These are phyloP conservation scores for Phaseolus lunatus DNA, from an alignment of 306 rosid species.

Conservation along the genomic window DNA sequence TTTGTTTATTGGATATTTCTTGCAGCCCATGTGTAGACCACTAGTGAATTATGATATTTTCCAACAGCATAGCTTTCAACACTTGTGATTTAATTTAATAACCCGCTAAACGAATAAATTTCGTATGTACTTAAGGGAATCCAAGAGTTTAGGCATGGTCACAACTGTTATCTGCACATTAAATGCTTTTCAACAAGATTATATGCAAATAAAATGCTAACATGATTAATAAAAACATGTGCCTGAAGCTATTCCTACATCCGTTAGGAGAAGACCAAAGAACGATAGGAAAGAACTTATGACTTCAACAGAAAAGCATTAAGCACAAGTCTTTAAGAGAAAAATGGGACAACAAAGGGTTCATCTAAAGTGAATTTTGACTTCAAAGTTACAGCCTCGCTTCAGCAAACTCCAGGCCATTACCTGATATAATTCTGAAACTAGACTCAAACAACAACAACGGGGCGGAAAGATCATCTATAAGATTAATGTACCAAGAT, in stretches of 20 bases:
- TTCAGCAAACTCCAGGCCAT: not conserved
- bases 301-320: not conserved
- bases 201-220: not conserved
- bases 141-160: not conserved
- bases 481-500: too few species aligned
- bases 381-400: too few species aligned
- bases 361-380: too few species aligned
- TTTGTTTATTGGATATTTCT: conserved; percentile 35
- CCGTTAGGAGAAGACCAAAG: not conserved
- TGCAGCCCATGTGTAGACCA: conserved; percentile 43
- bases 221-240: not conserved
- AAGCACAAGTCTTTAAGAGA: too few species aligned
- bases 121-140: too few species aligned
- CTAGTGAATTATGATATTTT: conserved; percentile 44
- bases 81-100: conserved; percentile 56
- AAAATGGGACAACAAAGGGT: too few species aligned
- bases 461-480: too few species aligned
- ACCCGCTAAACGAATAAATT: conserved; percentile 51
- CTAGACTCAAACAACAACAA: too few species aligned
- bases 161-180: not conserved
- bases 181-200: not conserved
- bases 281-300: not conserved
- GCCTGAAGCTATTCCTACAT: not conserved
- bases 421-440: too few species aligned
- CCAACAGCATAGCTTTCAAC: conserved; percentile 26